A percentile compares a stretch with the other conserved stretches of the same genome.
phyloP scores from a whole-genome alignment of 495 filamentous ascomycete species.

The Xylaria cubensis region DNA sequence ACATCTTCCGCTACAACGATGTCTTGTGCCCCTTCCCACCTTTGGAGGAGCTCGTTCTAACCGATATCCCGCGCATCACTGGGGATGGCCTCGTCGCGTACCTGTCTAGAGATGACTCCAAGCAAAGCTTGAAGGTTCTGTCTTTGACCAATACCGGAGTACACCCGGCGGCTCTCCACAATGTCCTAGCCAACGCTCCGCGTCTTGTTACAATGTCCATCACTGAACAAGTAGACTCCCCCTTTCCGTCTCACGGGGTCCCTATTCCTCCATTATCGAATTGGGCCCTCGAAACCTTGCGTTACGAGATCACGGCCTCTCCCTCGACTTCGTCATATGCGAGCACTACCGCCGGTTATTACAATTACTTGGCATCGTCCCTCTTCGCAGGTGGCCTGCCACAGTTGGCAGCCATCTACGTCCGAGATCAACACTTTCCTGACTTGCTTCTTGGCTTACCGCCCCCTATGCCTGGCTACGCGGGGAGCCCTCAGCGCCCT shows the following conservation, averaged over 20 bases:
- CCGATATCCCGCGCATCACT: constrained; percentile 71
- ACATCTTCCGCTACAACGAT: constrained; percentile 67
- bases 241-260: constrained; percentile 62
- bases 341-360: constrained; percentile 72
- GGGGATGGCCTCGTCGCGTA: constrained; percentile 70
- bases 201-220: constrained; percentile 70
- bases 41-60: constrained; percentile 71
- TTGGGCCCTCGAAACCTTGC: constrained; percentile 68
- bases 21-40: constrained; percentile 72
- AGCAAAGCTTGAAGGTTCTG: constrained; percentile 62
- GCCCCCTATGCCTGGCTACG: constrained; percentile 62
- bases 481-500: constrained; percentile 45
- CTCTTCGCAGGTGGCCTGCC: constrained; percentile 78
- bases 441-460: constrained; percentile 71
- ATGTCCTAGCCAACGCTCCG: constrained; percentile 67
- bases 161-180: constrained; percentile 65
- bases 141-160: constrained; percentile 73
- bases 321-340: constrained; percentile 61
- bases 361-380: constrained; percentile 83
- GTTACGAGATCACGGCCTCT: constrained; percentile 81
- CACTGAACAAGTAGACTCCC: constrained; percentile 66
- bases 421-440: constrained; percentile 81
- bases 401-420: constrained; percentile 76
- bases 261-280: constrained; percentile 70
- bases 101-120: constrained; percentile 57